Evolutionary conservation across 73 alveolate genomes (phyloP), one percentile per base, ranked within the genome.

Genomic region (Paramecium sonneborni): DNA sequence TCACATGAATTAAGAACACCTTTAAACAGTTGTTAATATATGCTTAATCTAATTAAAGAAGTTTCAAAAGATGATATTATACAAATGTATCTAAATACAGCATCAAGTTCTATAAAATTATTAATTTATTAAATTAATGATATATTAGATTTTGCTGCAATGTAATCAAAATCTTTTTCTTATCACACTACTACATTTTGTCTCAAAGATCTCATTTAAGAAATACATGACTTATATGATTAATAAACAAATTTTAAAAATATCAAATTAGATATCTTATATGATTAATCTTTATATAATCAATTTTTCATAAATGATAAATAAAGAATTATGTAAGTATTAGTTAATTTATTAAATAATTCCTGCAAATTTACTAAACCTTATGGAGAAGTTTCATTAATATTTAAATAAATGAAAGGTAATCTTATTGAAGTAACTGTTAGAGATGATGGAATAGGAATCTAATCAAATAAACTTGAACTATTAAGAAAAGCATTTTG

Each of bases 1-100:
- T 69, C 91, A 6, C 94, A 88, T 44, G 94, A 88, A 70, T 44
- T 88, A 4, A 88, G 94, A 88, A 88, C 94, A 41, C 94, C 94
- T 21, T 88, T 88, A 18, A 88, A 88, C 41, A 56, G 94, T 44
- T 70, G 88, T 28, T 35, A 56, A 21, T 72, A 76, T 6, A 69
- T 88, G 90, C 55, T 88, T 11, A 85, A 70, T 37, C 24, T 70
- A 5, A 32, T 70, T 9, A 62, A 15, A 76, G 70, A 57, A 32
- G 41, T 23, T 15, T 26, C 79, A 38, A 57, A 70, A 38, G 74
- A 38, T 44, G 37, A 67, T 14, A 26, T 21, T 24, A 37, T 44
- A 43, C 37, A 39, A 0, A 23, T 38, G 15, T 57, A 70, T 6
- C 12, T 57, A 7, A 35, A 57, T 15, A 88, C 44, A 32, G 88